Base-by-base conservation (phyloP, 805 yeast species). In the Metschnikowia cerradonensis region DNA sequence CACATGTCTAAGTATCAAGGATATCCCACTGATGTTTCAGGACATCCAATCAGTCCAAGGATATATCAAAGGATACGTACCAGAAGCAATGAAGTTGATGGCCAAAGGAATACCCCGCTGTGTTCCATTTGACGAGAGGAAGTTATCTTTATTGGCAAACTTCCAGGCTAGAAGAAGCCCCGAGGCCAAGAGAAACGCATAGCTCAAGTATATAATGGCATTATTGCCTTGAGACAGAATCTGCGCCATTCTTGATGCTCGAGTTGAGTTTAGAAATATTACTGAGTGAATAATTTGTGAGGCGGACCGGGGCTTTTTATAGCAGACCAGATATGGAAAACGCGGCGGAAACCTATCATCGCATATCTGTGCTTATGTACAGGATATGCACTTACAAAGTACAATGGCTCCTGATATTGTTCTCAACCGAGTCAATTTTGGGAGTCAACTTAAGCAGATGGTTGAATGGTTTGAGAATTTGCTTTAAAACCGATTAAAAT, bases 51-150 rank as follows among this genome's bases (percentile, higher is more conserved):
- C 30, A 26, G 30, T 26, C 30, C 30, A 26, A 26, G 11, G 8
- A 2, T 26, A 8, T 26, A 8, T 26, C 30, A 50, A 52, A 32
- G 22, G 22, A 7, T 22, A 84, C 88, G 72, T 75, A 80, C 96
- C 96, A 58, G 95, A 84, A 46, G 97, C 97, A 49, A 91, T 82
- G 65, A 91, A 91, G 66, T 91, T 91, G 53, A 91, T 74, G 1
- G 96, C 87, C 59, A 91, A 72, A 0, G 96, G 96, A 14, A 89
- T 33, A 26, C 90, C 95, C 41, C 76, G 76, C 60, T 88, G 91
- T 0, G 96, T 82, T 11, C 94, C 85, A 68, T 90, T 88, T 3
- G 91, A 84, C 2, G 90, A 77, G 49, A 90, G 68, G 62, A 88
- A 91, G 5, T 82, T 77, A 38, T 76, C 73, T 41, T 73, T 71